phyloP scores from a whole-genome alignment of 225 moss, liverwort and hornwort genomes.

The Polytrichum formosum region DNA sequence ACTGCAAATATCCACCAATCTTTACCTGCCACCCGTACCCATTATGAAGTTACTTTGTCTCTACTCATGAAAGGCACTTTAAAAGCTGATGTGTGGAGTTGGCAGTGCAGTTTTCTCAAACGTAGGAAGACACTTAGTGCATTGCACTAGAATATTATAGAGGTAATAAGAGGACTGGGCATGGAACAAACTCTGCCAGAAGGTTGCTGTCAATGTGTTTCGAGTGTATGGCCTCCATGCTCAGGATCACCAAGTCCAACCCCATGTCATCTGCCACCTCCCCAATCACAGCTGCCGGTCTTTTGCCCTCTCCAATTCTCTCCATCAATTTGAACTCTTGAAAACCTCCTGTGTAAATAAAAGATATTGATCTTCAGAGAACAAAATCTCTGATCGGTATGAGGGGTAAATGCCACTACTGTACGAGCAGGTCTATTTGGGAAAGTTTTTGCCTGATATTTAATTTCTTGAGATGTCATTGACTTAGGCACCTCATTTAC shows the following conservation, averaged over 20 bases:
- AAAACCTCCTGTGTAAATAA: slow-evolving; percentile 55
- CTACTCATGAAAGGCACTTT: no score
- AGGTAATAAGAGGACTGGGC: slow-evolving; percentile 84
- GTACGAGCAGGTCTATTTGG: no score
- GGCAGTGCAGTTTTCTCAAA: background rate
- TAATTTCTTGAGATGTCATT: no score
- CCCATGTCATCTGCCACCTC: slow-evolving; percentile 92
- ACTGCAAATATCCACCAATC: no score
- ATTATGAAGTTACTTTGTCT: no score
- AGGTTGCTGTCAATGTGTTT: slow-evolving; percentile 89
- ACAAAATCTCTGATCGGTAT: no score
- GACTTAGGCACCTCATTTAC: no score
- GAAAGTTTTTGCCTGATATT: no score
- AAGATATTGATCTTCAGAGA: no score
- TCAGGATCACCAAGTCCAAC: slow-evolving; percentile 79
- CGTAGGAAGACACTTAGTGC: background rate
- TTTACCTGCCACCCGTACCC: no score
- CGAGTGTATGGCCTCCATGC: slow-evolving; percentile 79
- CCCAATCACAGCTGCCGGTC: slow-evolving; percentile 80
- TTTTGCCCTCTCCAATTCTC: slow-evolving; percentile 69
- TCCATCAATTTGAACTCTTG: slow-evolving; percentile 79
- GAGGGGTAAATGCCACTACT: no score
- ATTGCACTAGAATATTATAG: slow-evolving; percentile 17
- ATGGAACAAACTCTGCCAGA: slow-evolving; percentile 84
- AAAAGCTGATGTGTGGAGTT: no score